Percentiles rank a stretch among this genome's conserved stretches.
phyloP scores from a whole-genome alignment of 768 basidiomycete species.

The Termitomyces sp. region DNA sequence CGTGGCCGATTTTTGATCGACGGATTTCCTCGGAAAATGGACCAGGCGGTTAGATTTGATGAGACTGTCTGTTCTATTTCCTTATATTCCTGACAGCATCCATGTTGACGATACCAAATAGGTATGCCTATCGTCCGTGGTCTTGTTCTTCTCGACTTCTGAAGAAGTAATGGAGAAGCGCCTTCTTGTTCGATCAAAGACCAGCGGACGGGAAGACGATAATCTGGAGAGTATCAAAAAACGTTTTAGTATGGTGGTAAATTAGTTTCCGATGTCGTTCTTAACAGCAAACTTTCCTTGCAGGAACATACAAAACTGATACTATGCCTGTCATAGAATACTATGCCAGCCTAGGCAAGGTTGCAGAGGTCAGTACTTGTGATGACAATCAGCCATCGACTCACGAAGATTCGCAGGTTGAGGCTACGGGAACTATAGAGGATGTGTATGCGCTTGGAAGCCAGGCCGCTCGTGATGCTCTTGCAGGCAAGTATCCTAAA shows the following conservation, averaged over 20 bases:
- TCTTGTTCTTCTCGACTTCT: slow-evolving; percentile 83
- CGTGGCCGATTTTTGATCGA: slow-evolving; percentile 90
- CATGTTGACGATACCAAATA: slow-evolving; percentile 19
- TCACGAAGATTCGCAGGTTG: slow-evolving; percentile 38
- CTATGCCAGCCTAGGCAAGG: slow-evolving; percentile 61
- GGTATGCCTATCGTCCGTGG: slow-evolving; percentile 77
- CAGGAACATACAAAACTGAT: slow-evolving; percentile 79
- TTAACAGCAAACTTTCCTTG: neutral
- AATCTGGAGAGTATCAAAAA: slow-evolving; percentile 93
- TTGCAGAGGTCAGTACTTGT: slow-evolving; percentile 59
- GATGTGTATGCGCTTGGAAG: slow-evolving; percentile 32
- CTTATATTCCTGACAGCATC: neutral
- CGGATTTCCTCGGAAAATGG: slow-evolving; percentile 98
- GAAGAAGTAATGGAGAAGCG: slow-evolving; percentile 85
- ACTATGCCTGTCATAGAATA: slow-evolving; percentile 93
- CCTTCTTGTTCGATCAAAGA: slow-evolving; percentile 85
- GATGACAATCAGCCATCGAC: neutral
- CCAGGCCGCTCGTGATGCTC: slow-evolving; percentile 34
- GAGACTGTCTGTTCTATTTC: slow-evolving; percentile 48
- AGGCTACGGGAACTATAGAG: slow-evolving; percentile 41
- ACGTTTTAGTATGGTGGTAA: slow-evolving; percentile 70
- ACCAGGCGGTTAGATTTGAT: slow-evolving; percentile 92
- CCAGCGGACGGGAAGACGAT: slow-evolving; percentile 93
- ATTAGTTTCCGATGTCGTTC: neutral
- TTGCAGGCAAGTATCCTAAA: slow-evolving; percentile 16